These are phyloP conservation scores for Fusarium palustre DNA, from an alignment of 2,329 filamentous ascomycete genomes.

Conservation along the genomic window DNA sequence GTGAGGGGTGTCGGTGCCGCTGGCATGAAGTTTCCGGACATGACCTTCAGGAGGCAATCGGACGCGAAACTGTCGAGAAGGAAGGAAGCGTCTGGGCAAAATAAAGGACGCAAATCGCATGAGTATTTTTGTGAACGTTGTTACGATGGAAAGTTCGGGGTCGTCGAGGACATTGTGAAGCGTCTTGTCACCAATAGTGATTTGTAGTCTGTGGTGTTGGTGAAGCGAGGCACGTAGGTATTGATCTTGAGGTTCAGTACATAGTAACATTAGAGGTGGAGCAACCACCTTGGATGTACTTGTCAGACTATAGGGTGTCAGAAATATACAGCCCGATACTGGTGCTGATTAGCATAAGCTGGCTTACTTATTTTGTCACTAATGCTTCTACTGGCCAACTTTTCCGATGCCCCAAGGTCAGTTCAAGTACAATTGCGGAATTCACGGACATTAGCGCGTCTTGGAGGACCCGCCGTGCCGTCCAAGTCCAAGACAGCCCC, in stretches of 20 bases:
- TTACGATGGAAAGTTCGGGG: conserved; percentile 25
- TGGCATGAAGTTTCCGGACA: conserved; percentile 42
- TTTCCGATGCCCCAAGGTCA: background rate
- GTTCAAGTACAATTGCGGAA: conserved; percentile 1
- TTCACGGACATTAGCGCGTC: conserved; percentile 17
- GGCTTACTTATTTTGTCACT: background rate
- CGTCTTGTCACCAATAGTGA: conserved; percentile 27
- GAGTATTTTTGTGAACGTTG: background rate
- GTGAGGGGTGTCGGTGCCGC: conserved; percentile 37
- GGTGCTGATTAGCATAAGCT: background rate
- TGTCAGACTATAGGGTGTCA: background rate
- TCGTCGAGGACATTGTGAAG: conserved; percentile 42
- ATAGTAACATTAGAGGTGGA: background rate
- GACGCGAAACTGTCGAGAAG: conserved; percentile 8
- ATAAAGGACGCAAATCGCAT: background rate
- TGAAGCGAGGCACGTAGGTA: conserved; percentile 23
- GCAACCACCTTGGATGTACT: conserved; percentile 11
- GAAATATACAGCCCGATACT: background rate
- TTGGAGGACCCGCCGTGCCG: background rate
- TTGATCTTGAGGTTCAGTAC: conserved; percentile 27
- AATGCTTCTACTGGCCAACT: background rate
- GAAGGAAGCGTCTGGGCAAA: background rate
- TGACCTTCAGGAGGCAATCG: conserved; percentile 30
- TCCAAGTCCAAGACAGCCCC: background rate
- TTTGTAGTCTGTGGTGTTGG: conserved; percentile 26